These are phyloP conservation scores for Trichopus zeylanicus DNA, from an alignment of 116 monocot genomes.

Conservation along the genomic window DNA sequence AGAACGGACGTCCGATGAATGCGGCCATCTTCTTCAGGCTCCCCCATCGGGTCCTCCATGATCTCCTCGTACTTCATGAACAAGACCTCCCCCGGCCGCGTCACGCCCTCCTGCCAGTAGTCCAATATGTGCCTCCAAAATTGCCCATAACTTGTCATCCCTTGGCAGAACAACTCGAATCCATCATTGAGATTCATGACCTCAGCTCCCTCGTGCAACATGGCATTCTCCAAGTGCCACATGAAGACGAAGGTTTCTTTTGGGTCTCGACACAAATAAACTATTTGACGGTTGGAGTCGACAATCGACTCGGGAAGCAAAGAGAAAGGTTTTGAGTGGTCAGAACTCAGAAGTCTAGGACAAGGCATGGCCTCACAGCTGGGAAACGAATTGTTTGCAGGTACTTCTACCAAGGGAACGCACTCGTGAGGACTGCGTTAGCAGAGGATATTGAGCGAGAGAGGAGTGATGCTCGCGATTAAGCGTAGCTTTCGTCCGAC, in stretches of 20 bases:
- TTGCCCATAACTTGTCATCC: neutral
- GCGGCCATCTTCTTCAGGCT: neutral
- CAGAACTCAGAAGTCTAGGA: slow-evolving; percentile 8
- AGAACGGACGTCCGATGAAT: neutral
- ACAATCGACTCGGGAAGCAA: neutral
- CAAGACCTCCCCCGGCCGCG: neutral
- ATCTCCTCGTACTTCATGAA: slow-evolving; percentile 6
- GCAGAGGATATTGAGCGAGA: neutral
- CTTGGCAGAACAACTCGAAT: neutral
- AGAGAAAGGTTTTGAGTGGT: slow-evolving; percentile 2
- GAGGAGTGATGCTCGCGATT: neutral
- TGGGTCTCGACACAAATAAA: slow-evolving; percentile 7
- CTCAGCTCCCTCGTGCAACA: neutral
- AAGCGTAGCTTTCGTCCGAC: slow-evolving; percentile 12
- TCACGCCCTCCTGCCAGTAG: neutral
- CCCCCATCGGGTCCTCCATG: neutral
- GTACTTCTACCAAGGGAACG: neutral
- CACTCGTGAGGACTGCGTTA: neutral
- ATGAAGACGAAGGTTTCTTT: slow-evolving; percentile 10
- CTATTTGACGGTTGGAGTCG: neutral
- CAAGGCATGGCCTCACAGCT: neutral
- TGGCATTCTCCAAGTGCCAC: slow-evolving; percentile 7
- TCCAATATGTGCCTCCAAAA: neutral
- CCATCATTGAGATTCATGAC: neutral
- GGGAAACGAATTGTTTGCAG: neutral